Evolutionary conservation across 139 green algal genomes (phyloP), one percentile per base, ranked within the genome.

Genomic region (Haematococcus sp.): DNA sequence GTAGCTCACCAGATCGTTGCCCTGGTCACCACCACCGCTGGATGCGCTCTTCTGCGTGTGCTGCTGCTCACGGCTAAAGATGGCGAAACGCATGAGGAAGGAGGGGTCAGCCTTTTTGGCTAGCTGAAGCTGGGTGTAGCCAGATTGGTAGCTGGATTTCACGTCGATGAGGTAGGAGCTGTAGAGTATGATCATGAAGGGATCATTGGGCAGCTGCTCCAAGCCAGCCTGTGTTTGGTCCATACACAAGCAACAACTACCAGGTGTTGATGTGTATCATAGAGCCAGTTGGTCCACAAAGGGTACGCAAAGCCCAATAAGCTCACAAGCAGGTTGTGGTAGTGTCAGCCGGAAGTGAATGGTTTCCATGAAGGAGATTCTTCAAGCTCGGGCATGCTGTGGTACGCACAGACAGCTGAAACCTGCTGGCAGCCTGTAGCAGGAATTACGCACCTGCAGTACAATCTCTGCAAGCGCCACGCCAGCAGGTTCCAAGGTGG

Each of bases 1-100:
- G 64, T 88, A 49, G 40, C 73, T 77, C 30, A 88, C 80, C 44
- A 88, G 75, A 63, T 88, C 83, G 15, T 73, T 61, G n/a, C 31
- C 51, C 22, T 81, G 70, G 56, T 55, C 46, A 2, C 33, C 28
- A 46, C 51, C 60, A 11, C 40, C 40, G 2, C 73, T 72, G 1
- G 35, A 55, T 4, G 60, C 59, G 2, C 17, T n/a, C 33, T 78
- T 71, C 76, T 86, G 76, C 40, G 81, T 84, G 60, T 75, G 66
- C 68, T 86, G 63, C 63, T 82, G 78, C 28, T 74, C 69, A 15
- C 78, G 71, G 1, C 35, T 71, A 58, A 85, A 88, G 52, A 88
- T 78, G 55, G 54, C 63, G 63, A 85, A 88, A 23, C 69, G 75
- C 67, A 76, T 71, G 22, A 68, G 54, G 19, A 88, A 30, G 16